Base-by-base conservation (phyloP, 441 rosid genomes). In the Syzygium syzygioides region DNA sequence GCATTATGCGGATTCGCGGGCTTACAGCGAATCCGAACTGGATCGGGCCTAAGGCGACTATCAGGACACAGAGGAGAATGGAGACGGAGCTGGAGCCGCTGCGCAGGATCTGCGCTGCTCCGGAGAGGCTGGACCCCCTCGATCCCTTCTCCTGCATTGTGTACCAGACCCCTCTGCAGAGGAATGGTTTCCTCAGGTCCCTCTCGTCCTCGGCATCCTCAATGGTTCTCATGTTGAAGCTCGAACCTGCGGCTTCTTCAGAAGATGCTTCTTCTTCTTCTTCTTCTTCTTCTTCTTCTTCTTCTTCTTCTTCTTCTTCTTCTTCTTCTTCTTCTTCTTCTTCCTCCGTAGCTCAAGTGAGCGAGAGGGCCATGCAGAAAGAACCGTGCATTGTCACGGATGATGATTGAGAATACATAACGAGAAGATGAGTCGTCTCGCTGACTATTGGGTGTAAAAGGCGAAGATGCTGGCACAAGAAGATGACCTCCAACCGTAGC, bases 1-100 rank as follows among this genome's bases (percentile, higher is more conserved):
- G 26, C 48, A 68, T 3, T 4, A 34, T 34, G 79, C 14, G 26
- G 11, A 37, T 4, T 68, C 26, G 57, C 14, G 14, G 14, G 28
- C 79, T 89, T 89, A 97, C 98, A 23, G 98, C 95, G 95, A 95
- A 97, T 54, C 99, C 99, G 88, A 94, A 97, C 94, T 97, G 99
- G 86, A 97, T 93, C 18, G 99, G 98, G 89, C 99, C 99, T 85
- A 97, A 91, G 88, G 98, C 99, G 54, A 97, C 98, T 87, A 96
- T 95, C 91, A 96, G 53, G 79, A 97, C 98, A 66, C 98, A 95
- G 60, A 97, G 96, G 48, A 97, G 85, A 48, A 96, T 98, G 55
- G 99, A 95, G 37, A 97, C 87, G 68, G 99, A 95, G 90, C 94
- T 87, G 68, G 98, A 95, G 90, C 94, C 96, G 6, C 9, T 66